These are phyloP conservation scores for Arthrobotrys pseudoclavata DNA, from an alignment of 2,329 filamentous ascomycete genomes.

Conservation along the genomic window DNA sequence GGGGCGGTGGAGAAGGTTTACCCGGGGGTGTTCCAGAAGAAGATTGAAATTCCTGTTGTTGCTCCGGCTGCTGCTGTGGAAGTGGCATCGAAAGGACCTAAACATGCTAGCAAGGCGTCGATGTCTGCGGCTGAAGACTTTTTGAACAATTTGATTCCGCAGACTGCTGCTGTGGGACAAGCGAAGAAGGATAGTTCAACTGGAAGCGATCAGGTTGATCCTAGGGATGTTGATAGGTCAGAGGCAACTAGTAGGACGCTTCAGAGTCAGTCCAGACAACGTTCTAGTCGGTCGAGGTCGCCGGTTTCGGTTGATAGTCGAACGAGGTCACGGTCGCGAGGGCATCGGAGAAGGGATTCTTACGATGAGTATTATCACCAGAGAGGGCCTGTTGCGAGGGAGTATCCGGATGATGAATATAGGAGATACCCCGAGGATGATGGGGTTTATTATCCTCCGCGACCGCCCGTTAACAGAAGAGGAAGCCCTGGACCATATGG, in stretches of 20 bases:
- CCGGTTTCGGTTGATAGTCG: slow-evolving; percentile 45
- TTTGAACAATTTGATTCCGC: slow-evolving; percentile 48
- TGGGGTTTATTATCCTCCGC: slow-evolving; percentile 37
- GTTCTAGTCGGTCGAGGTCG: slow-evolving; percentile 19
- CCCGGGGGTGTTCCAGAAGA: slow-evolving; percentile 66
- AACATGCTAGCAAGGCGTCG: slow-evolving; percentile 54
- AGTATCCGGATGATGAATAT: slow-evolving; percentile 46
- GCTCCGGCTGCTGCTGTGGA: slow-evolving; percentile 4
- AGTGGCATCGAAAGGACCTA: background rate
- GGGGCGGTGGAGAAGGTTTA: slow-evolving; percentile 70
- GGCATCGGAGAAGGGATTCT: slow-evolving; percentile 28
- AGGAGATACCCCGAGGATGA: slow-evolving; percentile 37
- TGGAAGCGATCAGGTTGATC: slow-evolving; percentile 7
- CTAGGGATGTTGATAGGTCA: slow-evolving; percentile 33
- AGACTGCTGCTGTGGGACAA: background rate
- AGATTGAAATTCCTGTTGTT: slow-evolving; percentile 19
- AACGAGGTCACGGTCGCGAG: slow-evolving; percentile 32
- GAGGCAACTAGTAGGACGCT: slow-evolving; percentile 43
- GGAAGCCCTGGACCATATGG: slow-evolving; percentile 34
- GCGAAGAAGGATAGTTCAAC: slow-evolving; percentile 9
- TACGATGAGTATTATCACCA: slow-evolving; percentile 36
- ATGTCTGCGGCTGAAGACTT: slow-evolving; percentile 59
- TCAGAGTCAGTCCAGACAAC: slow-evolving; percentile 35
- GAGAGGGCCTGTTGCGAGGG: slow-evolving; percentile 24
- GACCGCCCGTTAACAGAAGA: slow-evolving; percentile 7